Percentiles rank a stretch among this genome's conserved stretches.
Evolutionary conservation across 495 filamentous ascomycete species (phyloP).

Genomic region (Hypoxylon cercidicola): DNA sequence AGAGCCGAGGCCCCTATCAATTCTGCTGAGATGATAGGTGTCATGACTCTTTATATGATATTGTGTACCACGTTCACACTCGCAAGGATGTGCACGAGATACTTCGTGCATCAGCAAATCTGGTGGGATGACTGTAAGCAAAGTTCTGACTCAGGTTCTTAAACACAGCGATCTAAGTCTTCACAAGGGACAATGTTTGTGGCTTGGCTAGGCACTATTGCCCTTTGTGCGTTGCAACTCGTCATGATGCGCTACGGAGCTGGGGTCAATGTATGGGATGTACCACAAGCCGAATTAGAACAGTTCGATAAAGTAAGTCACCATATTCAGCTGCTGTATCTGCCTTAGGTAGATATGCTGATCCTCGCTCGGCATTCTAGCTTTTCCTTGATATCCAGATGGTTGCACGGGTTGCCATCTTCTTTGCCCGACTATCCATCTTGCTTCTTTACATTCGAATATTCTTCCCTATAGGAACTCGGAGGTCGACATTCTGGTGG

Average conservation of each 20-base stretch:
- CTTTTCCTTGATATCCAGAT: conserved; percentile 26
- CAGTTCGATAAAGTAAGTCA: conserved; percentile 17
- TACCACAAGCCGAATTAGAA: conserved; percentile 4
- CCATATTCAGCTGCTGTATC: conserved; percentile 2
- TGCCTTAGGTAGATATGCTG: neutral
- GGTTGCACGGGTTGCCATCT: conserved; percentile 55
- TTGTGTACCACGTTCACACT: conserved; percentile 26
- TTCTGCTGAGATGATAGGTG: conserved; percentile 18
- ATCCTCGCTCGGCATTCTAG: conserved; percentile 1
- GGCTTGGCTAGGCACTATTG: conserved; percentile 24
- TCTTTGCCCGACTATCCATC: conserved; percentile 50
- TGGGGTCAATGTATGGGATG: conserved; percentile 28
- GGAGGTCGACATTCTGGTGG: conserved; percentile 25
- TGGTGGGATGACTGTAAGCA: conserved; percentile 38
- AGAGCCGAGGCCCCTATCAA: conserved; percentile 27
- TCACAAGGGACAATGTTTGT: conserved; percentile 25
- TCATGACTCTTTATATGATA: conserved; percentile 14
- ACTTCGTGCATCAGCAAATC: conserved; percentile 28
- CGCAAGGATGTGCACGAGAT: conserved; percentile 20
- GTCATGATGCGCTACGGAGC: conserved; percentile 20
- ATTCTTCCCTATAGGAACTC: conserved; percentile 41
- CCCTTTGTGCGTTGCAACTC: conserved; percentile 16
- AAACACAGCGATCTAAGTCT: neutral
- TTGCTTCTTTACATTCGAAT: conserved; percentile 53
- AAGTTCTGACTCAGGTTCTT: neutral